These are phyloP conservation scores for Casuarina cunninghamiana DNA, from an alignment of 306 rosid species.

Conservation along the genomic window DNA sequence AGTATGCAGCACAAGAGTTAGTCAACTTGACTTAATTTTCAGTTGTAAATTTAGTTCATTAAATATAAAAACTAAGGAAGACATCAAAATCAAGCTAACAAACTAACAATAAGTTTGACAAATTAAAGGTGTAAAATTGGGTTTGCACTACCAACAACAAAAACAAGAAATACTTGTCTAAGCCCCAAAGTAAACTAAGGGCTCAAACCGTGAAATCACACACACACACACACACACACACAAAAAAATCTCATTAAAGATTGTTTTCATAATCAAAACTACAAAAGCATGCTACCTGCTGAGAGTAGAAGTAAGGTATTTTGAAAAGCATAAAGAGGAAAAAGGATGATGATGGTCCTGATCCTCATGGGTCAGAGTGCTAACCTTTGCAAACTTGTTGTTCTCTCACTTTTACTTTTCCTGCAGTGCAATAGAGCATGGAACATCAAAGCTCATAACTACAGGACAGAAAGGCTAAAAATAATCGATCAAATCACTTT, in stretches of 20 bases:
- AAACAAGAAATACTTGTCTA: not conserved
- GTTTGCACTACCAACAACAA: not conserved
- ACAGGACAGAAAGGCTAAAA: not conserved
- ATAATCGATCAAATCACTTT: not conserved
- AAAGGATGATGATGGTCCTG: not conserved
- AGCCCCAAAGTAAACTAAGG: not conserved
- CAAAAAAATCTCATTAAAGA: not conserved
- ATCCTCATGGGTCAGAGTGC: not conserved
- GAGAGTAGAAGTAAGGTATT: not conserved
- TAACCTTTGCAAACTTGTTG: slow-evolving; percentile 21
- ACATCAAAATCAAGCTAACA: not conserved
- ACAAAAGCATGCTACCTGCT: not conserved
- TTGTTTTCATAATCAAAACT: not conserved
- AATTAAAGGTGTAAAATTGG: not conserved
- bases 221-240: not conserved
- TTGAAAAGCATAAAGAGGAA: not conserved
- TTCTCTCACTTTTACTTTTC: slow-evolving; percentile 17
- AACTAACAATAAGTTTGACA: not conserved
- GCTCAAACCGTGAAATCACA: not conserved
- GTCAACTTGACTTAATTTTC: not conserved
- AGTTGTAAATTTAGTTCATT: not conserved
- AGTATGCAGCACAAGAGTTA: not conserved
- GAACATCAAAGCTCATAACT: not conserved
- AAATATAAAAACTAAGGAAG: not conserved
- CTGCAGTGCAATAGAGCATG: slow-evolving; percentile 17